These are phyloP conservation scores for Candida stauntonica DNA, from an alignment of 805 yeast species.

Conservation along the genomic window DNA sequence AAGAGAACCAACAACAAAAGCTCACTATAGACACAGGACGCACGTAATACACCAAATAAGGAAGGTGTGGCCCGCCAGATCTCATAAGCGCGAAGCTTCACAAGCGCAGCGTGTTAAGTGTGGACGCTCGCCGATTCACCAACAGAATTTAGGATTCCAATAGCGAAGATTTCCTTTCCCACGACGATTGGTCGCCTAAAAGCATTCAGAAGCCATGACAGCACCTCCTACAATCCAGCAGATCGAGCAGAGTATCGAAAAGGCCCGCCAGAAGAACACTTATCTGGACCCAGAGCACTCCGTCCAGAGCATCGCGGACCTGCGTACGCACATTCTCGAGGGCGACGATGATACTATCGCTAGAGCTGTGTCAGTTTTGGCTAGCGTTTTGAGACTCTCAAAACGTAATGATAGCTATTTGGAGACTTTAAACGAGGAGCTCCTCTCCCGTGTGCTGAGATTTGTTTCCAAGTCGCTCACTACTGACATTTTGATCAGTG, in stretches of 20 bases:
- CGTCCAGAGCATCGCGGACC: conserved; percentile 23
- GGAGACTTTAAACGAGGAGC: conserved; percentile 34
- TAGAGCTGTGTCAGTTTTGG: conserved; percentile 44
- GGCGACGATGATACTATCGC: conserved; percentile 33
- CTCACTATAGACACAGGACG: no score
- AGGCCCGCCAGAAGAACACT: conserved; percentile 13
- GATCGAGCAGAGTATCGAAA: conserved; percentile 23
- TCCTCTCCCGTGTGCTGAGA: conserved; percentile 39
- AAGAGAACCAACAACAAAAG: no score
- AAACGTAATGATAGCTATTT: conserved; percentile 35
- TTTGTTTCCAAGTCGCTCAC: conserved; percentile 40
- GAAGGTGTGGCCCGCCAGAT: no score
- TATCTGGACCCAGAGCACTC: conserved; percentile 19
- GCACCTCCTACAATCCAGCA: conserved; percentile 9
- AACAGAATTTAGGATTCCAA: no score
- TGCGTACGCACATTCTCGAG: conserved; percentile 32
- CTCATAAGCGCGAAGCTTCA: no score
- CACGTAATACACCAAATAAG: no score
- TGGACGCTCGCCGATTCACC: no score
- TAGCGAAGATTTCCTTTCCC: no score
- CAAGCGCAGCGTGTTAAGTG: no score
- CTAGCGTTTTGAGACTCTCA: conserved; percentile 45
- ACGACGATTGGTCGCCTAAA: no score
- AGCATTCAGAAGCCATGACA: no score
- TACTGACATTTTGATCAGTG: conserved; percentile 34